Percentiles rank a stretch among this genome's conserved stretches.
Conservation (phyloP, 1,139 yeast species). For the Arxiozyma slooffiae region DNA sequence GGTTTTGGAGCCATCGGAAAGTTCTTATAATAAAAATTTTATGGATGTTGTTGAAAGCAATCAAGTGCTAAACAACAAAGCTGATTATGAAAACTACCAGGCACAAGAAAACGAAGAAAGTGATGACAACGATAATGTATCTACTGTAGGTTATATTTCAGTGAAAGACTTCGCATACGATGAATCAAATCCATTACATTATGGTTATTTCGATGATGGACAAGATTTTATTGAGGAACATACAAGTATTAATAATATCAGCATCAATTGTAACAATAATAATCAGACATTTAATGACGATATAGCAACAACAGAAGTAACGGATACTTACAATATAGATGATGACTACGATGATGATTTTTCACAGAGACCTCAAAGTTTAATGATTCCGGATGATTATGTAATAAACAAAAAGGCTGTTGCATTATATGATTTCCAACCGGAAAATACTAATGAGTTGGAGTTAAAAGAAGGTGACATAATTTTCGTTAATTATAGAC, state of each 20-base stretch:
- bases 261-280: not conserved
- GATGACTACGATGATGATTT: conserved; percentile 25
- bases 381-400: conserved; percentile 27
- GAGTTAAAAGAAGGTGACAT: conserved; percentile 70
- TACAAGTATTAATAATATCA: not conserved
- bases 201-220: conserved; percentile 37
- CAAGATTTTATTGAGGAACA: conserved; percentile 5
- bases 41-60: not conserved
- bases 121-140: conserved; percentile 5
- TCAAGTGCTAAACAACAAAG: no score
- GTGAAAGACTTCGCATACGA: conserved; percentile 77
- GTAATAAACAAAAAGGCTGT: conserved; percentile 52
- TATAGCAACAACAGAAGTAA: not conserved
- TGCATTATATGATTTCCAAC: conserved; percentile 80
- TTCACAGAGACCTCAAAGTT: conserved; percentile 32
- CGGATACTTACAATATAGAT: conserved; percentile 1
- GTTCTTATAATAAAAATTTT: no score
- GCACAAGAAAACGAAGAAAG: not conserved
- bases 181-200: conserved; percentile 52
- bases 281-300: not conserved
- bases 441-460: conserved; percentile 91
- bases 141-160: conserved; percentile 31
- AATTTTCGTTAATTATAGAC: conserved; percentile 78
- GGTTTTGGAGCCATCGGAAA: not conserved
- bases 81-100: not conserved